Base-by-base conservation (phyloP, 495 filamentous ascomycete species). In the Lindgomyces ingoldianus region DNA sequence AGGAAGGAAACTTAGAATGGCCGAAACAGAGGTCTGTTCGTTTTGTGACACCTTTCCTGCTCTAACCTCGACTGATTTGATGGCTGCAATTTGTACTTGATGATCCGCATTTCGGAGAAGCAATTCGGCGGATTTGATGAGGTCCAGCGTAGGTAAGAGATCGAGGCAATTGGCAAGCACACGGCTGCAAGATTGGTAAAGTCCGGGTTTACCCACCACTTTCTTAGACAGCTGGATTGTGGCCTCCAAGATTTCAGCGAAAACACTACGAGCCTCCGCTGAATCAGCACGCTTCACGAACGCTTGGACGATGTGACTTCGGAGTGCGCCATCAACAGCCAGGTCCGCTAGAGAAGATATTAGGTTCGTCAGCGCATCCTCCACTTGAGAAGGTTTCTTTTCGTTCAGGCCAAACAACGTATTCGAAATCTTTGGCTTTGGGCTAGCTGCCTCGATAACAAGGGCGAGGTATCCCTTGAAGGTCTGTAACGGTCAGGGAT, bases 1-100 rank as follows among this genome's bases (percentile, higher is more conserved):
- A 10, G 90, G 86, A 95, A 93, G 48, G 85, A 96, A 93, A 41
- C 85, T 83, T 11, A 96, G 80, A 69, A 95, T 79, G 12, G 87
- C 84, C 41, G 77, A 78, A 59, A 90, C 84, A 0, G 91, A 89
- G 46, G 80, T 76, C 42, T 78, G 76, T 73, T 93, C 87, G 4
- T 81, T 81, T 51, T 84, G 85, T 64, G 82, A 86, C 60, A 85
- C 87, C 52, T 85, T 81, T 36, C 85, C 83, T 25, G 96, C 82
- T 27, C 91, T 86, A 49, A 84, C 77, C 69, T 91, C 89, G 16
- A 98, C 80, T 4, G 93, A 84, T 46, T 83, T 85, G 29, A 98
- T 82, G 44, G 93, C 87, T 73, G 91, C 91, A 58, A 87, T 85
- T 6, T 89, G 87, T 41, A 96, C 72, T 50, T 85, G 81, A 58